Evolutionary conservation across 345 rosid species (phyloP), one percentile per base, ranked within the genome.

Genomic region (Salix udensis): DNA sequence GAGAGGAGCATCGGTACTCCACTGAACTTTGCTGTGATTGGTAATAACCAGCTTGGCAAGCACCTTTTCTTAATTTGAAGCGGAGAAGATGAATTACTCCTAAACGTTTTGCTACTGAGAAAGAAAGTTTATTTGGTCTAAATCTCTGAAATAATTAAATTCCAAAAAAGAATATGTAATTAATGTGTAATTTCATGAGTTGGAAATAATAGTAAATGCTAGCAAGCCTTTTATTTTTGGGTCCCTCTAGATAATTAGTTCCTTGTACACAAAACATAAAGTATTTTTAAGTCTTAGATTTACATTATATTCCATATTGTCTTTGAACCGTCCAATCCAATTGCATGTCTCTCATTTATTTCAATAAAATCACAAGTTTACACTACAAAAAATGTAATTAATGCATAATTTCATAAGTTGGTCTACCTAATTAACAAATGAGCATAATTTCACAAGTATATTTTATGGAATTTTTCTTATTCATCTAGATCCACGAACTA

Each of bases 401-500:
- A 40, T 11, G 44, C 13, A 9, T 40, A 40, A 44, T 44, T 34
- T 4, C 36, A 34, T 4, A 1, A 34, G 36, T 0, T 34, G 6
- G 6, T 4, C 36, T 4, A 34, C 36, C 34, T 31, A 31, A 3
- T 31, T 31, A 31, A 31, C 34, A 31, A 31, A 31, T 31, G 34
- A 31, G 34, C 0, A 31, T 31, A 3, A 4, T 34, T 34, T 34
- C 36, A 34, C 36, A 4, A 34, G 36, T 34, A 34, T 34, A 34
- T 4, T 34, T 34, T 4, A 34, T 4, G 6, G 0, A 34, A 0
- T 4, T 34, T 4, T 34, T 0, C 6, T 34, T 0, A 5, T 0
- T 34, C 36, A 4, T 31, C 34, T 0, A 0, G 31, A 30, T 30
- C 31, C 2, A 30, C 30, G 0, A 30, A 30, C 0, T 30, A 30